These are phyloP conservation scores for Ustilago nuda DNA, from an alignment of 1,284 basidiomycete genomes.

Conservation along the genomic window DNA sequence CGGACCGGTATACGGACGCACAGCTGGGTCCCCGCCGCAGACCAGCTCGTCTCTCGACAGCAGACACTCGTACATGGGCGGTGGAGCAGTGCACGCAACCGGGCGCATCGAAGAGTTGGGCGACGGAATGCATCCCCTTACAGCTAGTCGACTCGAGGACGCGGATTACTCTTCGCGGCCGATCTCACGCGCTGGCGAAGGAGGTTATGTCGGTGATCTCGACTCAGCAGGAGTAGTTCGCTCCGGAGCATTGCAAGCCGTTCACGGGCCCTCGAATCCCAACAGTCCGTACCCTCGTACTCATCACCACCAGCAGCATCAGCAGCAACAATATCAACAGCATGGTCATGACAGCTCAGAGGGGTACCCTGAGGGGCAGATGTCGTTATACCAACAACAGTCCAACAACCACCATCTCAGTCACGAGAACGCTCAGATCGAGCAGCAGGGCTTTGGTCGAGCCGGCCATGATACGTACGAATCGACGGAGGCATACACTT, in stretches of 20 bases:
- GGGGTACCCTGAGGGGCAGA: conserved; percentile 13
- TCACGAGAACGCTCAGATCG: conserved; percentile 14
- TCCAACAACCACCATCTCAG: neutral
- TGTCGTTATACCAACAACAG: conserved; percentile 24
- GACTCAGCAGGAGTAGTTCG: conserved; percentile 35
- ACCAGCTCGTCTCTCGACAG: conserved; percentile 47
- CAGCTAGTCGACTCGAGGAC: conserved; percentile 23
- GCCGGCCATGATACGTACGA: conserved; percentile 9
- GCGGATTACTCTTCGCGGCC: conserved; percentile 28
- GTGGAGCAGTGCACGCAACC: conserved; percentile 1
- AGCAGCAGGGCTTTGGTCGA: conserved; percentile 25
- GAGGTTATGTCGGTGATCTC: conserved; percentile 24
- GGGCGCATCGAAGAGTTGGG: conserved; percentile 27
- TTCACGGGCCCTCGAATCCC: conserved; percentile 24
- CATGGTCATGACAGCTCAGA: neutral
- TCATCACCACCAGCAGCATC: conserved; percentile 9
- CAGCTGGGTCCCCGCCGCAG: conserved; percentile 38
- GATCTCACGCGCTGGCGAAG: conserved; percentile 35
- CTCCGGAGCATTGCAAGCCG: conserved; percentile 13
- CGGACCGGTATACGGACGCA: conserved; percentile 17
- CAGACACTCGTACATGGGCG: conserved; percentile 31
- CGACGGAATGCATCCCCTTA: conserved; percentile 24
- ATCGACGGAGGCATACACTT: conserved; percentile 11
- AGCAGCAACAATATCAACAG: conserved; percentile 14
- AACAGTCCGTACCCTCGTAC: conserved; percentile 37